Base-by-base conservation (phyloP, 163 green algal species). In the Prototheca stagnorum region DNA sequence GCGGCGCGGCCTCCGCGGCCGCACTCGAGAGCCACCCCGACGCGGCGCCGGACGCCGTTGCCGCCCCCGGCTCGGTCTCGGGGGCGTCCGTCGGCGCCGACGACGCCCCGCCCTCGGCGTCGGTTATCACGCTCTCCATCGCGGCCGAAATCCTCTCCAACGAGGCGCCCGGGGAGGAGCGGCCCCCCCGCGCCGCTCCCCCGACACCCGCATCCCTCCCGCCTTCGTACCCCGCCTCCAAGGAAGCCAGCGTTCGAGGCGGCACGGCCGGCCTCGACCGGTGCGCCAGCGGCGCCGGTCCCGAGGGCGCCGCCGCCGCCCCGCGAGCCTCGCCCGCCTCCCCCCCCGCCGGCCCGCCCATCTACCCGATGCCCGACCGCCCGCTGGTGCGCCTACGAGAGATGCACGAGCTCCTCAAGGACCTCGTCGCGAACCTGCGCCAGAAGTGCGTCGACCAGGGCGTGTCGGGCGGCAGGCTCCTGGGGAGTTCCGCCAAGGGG, bases 391-490 rank as follows among this genome's bases (percentile, higher is more conserved):
- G 81, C 42, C 67, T 92, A 28, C 56, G 65, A 21, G 40, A 65
- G 40, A 52, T 92, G 42, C 65, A 76, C 40, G 59, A 66, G 20
- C 68, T 80, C 28, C 68, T 86, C 44, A 72, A 73, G 57, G 61
- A 66, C 24, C 49, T 89, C 49, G 72, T 85, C 26, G 73, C 81
- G 41, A 46, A 75, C 59, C 64, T 90, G 61, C 49, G 70, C 37
- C 54, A 82, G 51, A 75, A 76, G 60, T 81, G 69, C 51, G 39
- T 82, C 43, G 62, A 84, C 26, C 69, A 80, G 62, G 36, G 43
- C 19, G 17, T 60, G 35, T 22, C 19, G n/a, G n/a, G n/a, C n/a
- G n/a, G n/a, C n/a, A n/a, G n/a, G n/a, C n/a, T n/a, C n/a, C n/a
- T n/a, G n/a, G n/a, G n/a, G n/a, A 14, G 39, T 16, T n/a, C n/a